A percentile compares a stretch with the other conserved stretches of the same genome.
Conservation (phyloP, 805 yeast species). For the Zygoascus biomembranicola region DNA sequence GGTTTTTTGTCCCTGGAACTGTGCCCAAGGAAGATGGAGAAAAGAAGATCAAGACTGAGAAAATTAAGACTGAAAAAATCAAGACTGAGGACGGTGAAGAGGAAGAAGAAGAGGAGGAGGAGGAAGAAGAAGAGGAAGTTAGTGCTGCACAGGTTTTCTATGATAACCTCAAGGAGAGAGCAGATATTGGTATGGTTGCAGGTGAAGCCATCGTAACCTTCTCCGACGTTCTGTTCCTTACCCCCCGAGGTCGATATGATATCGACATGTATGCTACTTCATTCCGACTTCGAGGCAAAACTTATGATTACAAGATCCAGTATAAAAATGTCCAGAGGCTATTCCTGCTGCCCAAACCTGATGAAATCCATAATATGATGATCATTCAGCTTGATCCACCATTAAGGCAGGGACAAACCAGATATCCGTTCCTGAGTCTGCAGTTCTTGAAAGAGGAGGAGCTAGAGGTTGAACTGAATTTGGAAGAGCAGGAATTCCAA, state of each 20-base stretch:
- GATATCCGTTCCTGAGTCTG: slow-evolving; percentile 84
- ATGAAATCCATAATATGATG: slow-evolving; percentile 81
- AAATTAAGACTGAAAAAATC: slow-evolving; percentile 22
- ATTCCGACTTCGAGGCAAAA: slow-evolving; percentile 89
- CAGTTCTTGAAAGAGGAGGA: slow-evolving; percentile 90
- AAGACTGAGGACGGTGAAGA: slow-evolving; percentile 23
- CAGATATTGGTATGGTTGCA: slow-evolving; percentile 87
- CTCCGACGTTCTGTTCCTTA: slow-evolving; percentile 80
- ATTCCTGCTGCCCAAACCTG: slow-evolving; percentile 89
- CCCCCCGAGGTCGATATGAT: slow-evolving; percentile 98
- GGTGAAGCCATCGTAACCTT: slow-evolving; percentile 94
- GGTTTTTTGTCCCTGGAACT: slow-evolving; percentile 88
- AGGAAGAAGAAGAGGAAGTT: slow-evolving; percentile 37
- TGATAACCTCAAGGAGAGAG: slow-evolving; percentile 85
- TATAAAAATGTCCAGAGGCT: slow-evolving; percentile 84
- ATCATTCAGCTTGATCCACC: slow-evolving; percentile 95
- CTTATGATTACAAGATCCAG: slow-evolving; percentile 93
- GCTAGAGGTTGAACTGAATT: slow-evolving; percentile 78
- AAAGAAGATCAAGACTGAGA: slow-evolving; percentile 15
- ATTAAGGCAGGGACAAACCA: slow-evolving; percentile 94
- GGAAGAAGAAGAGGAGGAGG: slow-evolving; percentile 32
- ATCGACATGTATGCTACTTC: slow-evolving; percentile 86
- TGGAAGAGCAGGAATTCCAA: slow-evolving; percentile 75
- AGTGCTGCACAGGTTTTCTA: slow-evolving; percentile 80
- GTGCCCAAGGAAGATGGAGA: slow-evolving; percentile 36